A percentile compares a stretch with the other conserved stretches of the same genome.
Conservation (phyloP, 257 asterid species). For the Prunella vulgaris region DNA sequence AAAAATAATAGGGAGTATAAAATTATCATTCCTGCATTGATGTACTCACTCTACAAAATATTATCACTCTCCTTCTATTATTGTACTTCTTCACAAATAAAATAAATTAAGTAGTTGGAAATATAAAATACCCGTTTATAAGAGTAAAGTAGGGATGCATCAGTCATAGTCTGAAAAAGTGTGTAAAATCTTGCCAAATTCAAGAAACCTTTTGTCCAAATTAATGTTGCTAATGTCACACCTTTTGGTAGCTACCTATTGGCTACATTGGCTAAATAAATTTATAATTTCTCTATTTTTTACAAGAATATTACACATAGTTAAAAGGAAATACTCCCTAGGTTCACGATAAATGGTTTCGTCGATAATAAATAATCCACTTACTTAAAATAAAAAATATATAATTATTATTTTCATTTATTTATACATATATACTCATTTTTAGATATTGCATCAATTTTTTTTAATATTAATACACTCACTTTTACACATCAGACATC, state of each 20-base stretch:
- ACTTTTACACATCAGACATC: no score
- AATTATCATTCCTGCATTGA: background rate
- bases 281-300: no score
- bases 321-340: no score
- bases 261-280: background rate
- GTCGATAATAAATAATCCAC: no score
- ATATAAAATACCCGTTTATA: background rate
- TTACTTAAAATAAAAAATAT: no score
- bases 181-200: slow-evolving; percentile 26
- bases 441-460: no score
- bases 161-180: slow-evolving; percentile 9
- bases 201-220: slow-evolving; percentile 23
- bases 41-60: background rate
- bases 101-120: slow-evolving; percentile 7
- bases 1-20: no score
- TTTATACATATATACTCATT: no score
- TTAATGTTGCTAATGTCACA: slow-evolving; percentile 23
- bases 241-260: slow-evolving; percentile 23
- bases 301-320: no score
- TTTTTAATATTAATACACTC: no score
- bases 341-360: no score
- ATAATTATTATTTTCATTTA: no score
- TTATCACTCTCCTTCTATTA: background rate
- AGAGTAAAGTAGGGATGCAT: slow-evolving; percentile 16
- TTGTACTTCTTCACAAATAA: background rate